phyloP scores from a whole-genome alignment of 495 filamentous ascomycete species.

The Penicillium pancosmium region DNA sequence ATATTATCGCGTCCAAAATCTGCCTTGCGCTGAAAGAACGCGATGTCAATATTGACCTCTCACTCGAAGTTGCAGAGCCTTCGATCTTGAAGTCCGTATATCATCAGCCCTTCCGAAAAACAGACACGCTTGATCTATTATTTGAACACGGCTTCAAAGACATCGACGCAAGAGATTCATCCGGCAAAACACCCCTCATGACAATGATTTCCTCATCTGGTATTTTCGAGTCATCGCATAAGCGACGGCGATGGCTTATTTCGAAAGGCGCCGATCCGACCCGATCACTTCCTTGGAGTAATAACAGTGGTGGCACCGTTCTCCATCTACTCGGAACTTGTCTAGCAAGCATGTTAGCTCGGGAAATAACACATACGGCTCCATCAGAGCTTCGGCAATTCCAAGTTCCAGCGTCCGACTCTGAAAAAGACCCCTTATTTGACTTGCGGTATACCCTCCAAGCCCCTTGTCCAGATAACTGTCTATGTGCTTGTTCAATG shows the following conservation, averaged over 20 bases:
- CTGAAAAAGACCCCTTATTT: background rate
- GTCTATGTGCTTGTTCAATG: slow-evolving; percentile 8
- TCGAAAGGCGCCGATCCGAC: slow-evolving; percentile 5
- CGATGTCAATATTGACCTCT: background rate
- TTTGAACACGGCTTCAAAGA: background rate
- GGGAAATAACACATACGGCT: background rate
- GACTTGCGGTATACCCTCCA: background rate
- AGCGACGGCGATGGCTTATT: slow-evolving; percentile 6
- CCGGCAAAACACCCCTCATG: slow-evolving; percentile 6
- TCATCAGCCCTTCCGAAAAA: background rate
- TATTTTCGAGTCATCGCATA: background rate
- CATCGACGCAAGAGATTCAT: background rate
- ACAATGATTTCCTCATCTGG: background rate
- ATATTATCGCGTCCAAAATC: background rate
- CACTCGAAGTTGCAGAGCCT: background rate
- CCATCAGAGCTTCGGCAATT: background rate
- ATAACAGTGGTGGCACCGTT: background rate
- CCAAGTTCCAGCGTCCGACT: background rate
- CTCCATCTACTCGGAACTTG: background rate
- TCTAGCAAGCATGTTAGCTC: background rate
- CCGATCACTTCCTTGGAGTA: background rate
- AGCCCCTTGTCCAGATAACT: background rate
- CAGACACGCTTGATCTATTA: background rate
- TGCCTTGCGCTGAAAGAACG: background rate
- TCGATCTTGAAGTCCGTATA: background rate